Evolutionary conservation across 208 protist species (phyloP).

Genomic region (Balamuthia mandrillaris): DNA sequence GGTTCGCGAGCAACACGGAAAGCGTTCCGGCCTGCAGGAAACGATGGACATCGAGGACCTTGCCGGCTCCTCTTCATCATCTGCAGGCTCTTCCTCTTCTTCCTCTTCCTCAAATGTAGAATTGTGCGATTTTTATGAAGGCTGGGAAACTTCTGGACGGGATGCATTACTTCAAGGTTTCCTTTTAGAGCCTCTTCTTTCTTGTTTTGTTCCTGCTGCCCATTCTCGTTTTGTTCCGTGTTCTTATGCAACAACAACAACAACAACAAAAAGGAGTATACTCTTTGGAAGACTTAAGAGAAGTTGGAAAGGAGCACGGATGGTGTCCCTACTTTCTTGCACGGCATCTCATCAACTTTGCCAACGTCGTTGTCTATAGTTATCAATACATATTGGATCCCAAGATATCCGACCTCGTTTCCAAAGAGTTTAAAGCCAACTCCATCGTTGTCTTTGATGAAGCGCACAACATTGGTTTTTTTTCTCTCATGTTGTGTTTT

Average conservation of each 20-base stretch:
- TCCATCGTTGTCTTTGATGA: conserved; percentile 98
- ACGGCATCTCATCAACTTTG: conserved; percentile 78
- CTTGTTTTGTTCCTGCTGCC: too few species aligned
- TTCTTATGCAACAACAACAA: not conserved
- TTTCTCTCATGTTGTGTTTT: not conserved
- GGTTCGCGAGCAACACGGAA: conserved; percentile 58
- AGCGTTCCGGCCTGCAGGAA: too few species aligned
- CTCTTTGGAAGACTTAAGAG: conserved; percentile 90
- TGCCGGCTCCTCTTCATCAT: too few species aligned
- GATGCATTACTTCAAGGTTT: not conserved
- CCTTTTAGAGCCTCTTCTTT: not conserved
- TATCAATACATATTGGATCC: conserved; percentile 98
- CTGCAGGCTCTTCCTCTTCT: too few species aligned
- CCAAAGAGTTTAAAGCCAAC: conserved; percentile 84
- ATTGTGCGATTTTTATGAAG: conserved; percentile 72
- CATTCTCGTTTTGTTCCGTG: not conserved
- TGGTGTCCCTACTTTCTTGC: conserved; percentile 87
- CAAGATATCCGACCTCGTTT: conserved; percentile 90
- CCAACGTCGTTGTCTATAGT: conserved; percentile 95
- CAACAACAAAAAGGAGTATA: conserved; percentile 88
- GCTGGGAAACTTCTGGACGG: conserved; percentile 38
- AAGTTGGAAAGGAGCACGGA: conserved; percentile 80
- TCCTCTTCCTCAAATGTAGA: too few species aligned
- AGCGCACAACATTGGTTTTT: conserved; percentile 95
- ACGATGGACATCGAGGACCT: too few species aligned